phyloP scores from a whole-genome alignment of 257 asterid genomes.

The Asclepias syriaca region DNA sequence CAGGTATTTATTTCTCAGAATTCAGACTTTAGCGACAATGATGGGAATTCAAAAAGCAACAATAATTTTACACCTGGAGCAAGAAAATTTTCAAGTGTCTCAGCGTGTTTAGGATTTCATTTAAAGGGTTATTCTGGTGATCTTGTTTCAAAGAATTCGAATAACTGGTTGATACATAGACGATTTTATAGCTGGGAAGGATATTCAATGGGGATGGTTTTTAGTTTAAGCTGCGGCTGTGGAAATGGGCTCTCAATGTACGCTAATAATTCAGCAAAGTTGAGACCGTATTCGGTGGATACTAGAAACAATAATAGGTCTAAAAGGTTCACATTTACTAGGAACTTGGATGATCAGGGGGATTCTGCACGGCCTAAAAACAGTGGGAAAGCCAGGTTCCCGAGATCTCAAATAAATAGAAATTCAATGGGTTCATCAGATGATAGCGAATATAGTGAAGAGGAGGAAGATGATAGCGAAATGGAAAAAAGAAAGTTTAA shows the following conservation, averaged over 20 bases:
- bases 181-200: conserved; percentile 4
- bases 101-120: conserved; percentile 18
- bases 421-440: conserved; percentile 35
- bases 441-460: conserved; percentile 31
- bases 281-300: conserved; percentile 38
- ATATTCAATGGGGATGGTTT: conserved; percentile 14
- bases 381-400: conserved; percentile 39
- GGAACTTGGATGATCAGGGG: conserved; percentile 25
- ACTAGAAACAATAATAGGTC: conserved; percentile 18
- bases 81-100: conserved; percentile 43
- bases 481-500: conserved; percentile 22
- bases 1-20: conserved; percentile 33
- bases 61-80: conserved; percentile 21
- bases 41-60: neutral
- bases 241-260: conserved; percentile 25
- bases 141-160: conserved; percentile 14
- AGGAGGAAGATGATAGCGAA: conserved; percentile 35
- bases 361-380: conserved; percentile 16
- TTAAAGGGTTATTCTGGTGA: conserved; percentile 20
- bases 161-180: conserved; percentile 11
- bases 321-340: conserved; percentile 25
- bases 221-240: conserved; percentile 14
- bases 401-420: conserved; percentile 40
- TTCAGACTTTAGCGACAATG: conserved; percentile 13
- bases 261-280: conserved; percentile 18